Evolutionary conservation across 192 early-diverging fungal genomes (phyloP).

Genomic region (Umbelopsis isabellina): DNA sequence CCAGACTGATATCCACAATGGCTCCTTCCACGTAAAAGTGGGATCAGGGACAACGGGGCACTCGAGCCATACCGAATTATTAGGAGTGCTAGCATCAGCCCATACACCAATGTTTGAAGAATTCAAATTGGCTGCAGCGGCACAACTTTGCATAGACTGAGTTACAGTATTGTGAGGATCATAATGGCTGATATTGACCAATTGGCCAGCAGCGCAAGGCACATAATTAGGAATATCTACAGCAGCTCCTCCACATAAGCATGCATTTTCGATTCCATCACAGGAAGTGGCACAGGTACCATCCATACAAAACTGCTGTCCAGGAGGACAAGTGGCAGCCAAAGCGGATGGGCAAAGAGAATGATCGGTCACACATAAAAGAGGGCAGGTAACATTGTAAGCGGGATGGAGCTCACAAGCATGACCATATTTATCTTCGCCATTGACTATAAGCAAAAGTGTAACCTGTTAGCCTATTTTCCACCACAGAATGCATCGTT

Average conservation of each 20-base stretch:
- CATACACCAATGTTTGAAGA: constrained; percentile 14
- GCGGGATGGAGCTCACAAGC: constrained; percentile 54
- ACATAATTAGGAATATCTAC: constrained; percentile 38
- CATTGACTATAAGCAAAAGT: constrained; percentile 39
- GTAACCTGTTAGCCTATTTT: background rate
- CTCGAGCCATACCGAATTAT: constrained; percentile 45
- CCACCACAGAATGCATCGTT: background rate
- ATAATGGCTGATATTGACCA: constrained; percentile 48
- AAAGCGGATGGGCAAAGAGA: constrained; percentile 52
- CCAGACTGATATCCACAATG: constrained; percentile 61
- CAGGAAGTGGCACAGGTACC: constrained; percentile 55
- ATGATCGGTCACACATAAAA: constrained; percentile 54
- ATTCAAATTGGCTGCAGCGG: constrained; percentile 14
- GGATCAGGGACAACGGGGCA: constrained; percentile 53
- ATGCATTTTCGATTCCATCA: constrained; percentile 49
- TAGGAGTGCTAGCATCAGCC: constrained; percentile 12
- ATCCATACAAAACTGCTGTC: constrained; percentile 56
- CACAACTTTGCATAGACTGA: constrained; percentile 37
- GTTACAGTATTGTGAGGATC: constrained; percentile 50
- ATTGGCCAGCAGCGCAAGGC: constrained; percentile 53
- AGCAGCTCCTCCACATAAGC: constrained; percentile 48
- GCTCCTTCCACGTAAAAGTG: constrained; percentile 51
- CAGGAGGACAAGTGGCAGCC: constrained; percentile 39
- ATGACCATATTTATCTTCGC: constrained; percentile 51
- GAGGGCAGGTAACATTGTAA: constrained; percentile 51